Percentiles rank a stretch among this genome's conserved stretches.
phyloP scores from a whole-genome alignment of 257 asterid genomes.

The Capsicum pubescens region DNA sequence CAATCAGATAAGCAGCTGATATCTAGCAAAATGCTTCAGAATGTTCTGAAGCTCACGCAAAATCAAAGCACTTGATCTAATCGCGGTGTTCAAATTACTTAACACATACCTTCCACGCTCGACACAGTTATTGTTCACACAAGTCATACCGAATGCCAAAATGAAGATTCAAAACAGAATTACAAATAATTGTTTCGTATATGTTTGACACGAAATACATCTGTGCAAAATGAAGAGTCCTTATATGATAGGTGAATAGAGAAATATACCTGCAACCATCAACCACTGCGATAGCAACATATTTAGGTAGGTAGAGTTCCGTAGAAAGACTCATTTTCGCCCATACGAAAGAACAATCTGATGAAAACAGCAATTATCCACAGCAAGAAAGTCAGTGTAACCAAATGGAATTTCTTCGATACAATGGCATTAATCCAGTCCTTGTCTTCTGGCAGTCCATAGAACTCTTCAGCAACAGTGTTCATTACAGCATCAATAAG shows the following conservation, averaged over 20 bases:
- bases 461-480: conserved; percentile 40
- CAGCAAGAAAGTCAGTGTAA: conserved; percentile 45
- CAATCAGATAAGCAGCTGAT: neutral
- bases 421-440: conserved; percentile 44
- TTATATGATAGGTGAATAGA: conserved; percentile 21
- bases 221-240: neutral
- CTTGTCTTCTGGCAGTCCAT: conserved; percentile 48
- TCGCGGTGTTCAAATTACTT: neutral
- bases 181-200: neutral
- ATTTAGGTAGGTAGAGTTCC: conserved; percentile 59
- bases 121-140: neutral
- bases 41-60: neutral
- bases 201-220: neutral
- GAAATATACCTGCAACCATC: conserved; percentile 19
- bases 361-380: conserved; percentile 42
- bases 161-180: neutral
- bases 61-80: neutral
- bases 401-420: conserved; percentile 40
- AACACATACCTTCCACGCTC: neutral
- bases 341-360: conserved; percentile 34
- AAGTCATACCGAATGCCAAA: neutral
- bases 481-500: conserved; percentile 57
- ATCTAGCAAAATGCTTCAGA: conserved; percentile 16
- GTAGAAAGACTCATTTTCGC: conserved; percentile 25
- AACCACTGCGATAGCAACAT: conserved; percentile 14